These are phyloP conservation scores for Zygoascus meyerae DNA, from an alignment of 1,139 yeast species.

Conservation along the genomic window DNA sequence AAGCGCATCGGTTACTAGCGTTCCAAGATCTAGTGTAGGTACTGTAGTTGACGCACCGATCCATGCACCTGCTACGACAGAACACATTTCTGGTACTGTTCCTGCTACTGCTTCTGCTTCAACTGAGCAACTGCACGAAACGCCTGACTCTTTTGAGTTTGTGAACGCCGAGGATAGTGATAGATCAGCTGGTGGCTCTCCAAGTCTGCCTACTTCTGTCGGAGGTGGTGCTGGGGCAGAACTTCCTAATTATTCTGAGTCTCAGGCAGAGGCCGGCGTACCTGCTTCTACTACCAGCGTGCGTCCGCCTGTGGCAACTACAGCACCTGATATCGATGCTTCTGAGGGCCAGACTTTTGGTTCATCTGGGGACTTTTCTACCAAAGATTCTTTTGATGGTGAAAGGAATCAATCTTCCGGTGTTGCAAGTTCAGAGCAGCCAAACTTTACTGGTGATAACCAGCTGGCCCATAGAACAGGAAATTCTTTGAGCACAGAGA, in stretches of 20 bases:
- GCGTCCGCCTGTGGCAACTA: conserved; percentile 10
- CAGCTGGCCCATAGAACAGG: not conserved
- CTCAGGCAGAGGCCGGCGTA: conserved; percentile 8
- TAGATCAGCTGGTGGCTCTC: conserved; percentile 20
- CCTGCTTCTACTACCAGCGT: not conserved
- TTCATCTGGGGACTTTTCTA: no score
- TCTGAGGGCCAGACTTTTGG: not conserved
- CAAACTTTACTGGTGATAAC: not conserved
- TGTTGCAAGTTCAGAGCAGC: no score
- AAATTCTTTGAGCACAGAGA: conserved; percentile 1
- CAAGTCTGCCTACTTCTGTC: no score
- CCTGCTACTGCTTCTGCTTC: not conserved
- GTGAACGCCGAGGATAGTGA: conserved; percentile 29
- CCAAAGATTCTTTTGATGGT: not conserved
- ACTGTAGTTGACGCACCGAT: conserved; percentile 10
- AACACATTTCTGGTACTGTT: conserved; percentile 40
- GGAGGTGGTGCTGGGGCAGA: no score
- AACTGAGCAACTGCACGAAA: conserved; percentile 30
- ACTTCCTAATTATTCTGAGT: not conserved
- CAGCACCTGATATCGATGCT: conserved; percentile 9
- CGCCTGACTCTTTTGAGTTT: conserved; percentile 40
- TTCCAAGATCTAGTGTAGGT: not conserved
- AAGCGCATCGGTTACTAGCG: not conserved
- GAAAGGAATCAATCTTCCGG: conserved; percentile 36
- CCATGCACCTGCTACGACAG: conserved; percentile 21